Evolutionary conservation across 495 filamentous ascomycete species (phyloP).

Genomic region (Podospora anserina): DNA sequence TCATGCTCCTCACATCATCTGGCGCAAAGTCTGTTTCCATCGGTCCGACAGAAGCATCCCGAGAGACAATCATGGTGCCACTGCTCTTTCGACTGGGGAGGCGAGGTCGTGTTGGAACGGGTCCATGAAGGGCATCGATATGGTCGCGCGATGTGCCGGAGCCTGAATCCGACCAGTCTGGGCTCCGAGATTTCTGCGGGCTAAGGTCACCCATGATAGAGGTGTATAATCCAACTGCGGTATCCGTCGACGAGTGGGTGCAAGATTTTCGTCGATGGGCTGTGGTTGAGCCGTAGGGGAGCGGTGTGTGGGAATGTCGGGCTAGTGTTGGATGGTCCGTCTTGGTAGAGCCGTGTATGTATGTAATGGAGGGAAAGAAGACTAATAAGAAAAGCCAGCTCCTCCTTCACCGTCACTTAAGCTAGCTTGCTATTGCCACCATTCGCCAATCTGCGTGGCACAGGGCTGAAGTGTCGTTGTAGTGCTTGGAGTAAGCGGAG

Average conservation of each 20-base stretch:
- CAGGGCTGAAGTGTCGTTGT: conserved; percentile 1
- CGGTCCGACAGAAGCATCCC: conserved; percentile 67
- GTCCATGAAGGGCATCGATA: conserved; percentile 33
- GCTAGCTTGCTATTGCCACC: neutral
- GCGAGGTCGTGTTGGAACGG: conserved; percentile 50
- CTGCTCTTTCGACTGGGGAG: conserved; percentile 65
- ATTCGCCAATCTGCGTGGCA: neutral
- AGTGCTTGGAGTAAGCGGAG: neutral
- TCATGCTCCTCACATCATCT: conserved; percentile 91
- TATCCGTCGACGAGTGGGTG: neutral
- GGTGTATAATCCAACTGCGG: neutral
- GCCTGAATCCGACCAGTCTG: conserved; percentile 37
- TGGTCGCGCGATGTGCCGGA: conserved; percentile 40
- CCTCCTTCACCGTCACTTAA: conserved; percentile 1
- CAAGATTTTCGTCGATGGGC: neutral
- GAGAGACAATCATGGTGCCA: conserved; percentile 76
- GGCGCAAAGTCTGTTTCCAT: conserved; percentile 64
- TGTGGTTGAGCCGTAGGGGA: neutral
- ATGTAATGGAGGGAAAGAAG: neutral
- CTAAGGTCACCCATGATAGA: conserved; percentile 26
- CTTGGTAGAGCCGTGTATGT: no score
- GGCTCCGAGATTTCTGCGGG: conserved; percentile 16
- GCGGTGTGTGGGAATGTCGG: neutral
- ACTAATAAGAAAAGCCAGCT: conserved; percentile 1
- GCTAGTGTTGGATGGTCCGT: neutral